Evolutionary conservation across 2,329 filamentous ascomycete genomes (phyloP).

Genomic region (Zasmidium citrigriseum): DNA sequence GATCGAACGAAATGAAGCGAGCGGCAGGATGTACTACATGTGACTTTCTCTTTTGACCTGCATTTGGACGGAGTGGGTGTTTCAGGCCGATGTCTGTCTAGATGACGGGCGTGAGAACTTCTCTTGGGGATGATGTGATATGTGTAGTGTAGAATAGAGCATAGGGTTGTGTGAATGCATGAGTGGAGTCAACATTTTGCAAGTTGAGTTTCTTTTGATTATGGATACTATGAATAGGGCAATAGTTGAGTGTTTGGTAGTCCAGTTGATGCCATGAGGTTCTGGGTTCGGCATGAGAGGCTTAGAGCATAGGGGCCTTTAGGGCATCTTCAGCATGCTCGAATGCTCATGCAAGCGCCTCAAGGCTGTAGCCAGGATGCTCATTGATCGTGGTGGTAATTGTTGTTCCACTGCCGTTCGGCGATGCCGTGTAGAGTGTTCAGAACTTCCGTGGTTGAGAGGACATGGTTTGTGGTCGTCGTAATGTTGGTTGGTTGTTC

Average conservation of each 20-base stretch:
- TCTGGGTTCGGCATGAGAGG: no score
- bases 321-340: no score
- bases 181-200: background rate
- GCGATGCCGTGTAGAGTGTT: no score
- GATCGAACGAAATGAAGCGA: constrained; percentile 19
- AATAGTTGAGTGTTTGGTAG: no score
- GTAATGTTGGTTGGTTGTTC: background rate
- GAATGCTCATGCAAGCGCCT: no score
- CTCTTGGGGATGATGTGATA: constrained; percentile 1
- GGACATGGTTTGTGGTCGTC: background rate
- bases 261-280: no score
- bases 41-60: background rate
- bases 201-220: background rate
- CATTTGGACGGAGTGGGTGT: background rate
- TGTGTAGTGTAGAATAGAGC: constrained; percentile 21
- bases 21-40: constrained; percentile 11
- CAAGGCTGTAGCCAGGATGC: no score
- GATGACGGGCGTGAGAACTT: background rate
- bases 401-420: no score
- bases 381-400: no score
- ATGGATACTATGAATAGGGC: background rate
- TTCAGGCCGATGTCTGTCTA: background rate
- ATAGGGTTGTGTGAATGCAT: constrained; percentile 11
- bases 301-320: no score
- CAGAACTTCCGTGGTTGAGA: background rate